These are phyloP conservation scores for Phaseolus lunatus DNA, from an alignment of 306 rosid species.

Conservation along the genomic window DNA sequence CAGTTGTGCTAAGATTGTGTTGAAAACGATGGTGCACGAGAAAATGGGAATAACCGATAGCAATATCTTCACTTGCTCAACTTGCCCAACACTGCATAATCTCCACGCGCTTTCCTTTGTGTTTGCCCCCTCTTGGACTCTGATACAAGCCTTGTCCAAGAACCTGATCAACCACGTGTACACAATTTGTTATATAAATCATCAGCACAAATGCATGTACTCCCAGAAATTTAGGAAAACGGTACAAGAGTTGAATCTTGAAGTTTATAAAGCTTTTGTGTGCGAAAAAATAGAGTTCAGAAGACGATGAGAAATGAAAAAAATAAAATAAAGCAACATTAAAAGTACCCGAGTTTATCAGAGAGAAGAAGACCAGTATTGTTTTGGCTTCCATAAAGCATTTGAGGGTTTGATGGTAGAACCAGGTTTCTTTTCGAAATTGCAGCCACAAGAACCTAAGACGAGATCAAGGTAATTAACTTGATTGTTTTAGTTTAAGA, in stretches of 20 bases:
- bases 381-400: slow-evolving; percentile 68
- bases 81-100: slow-evolving; percentile 74
- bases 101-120: slow-evolving; percentile 83
- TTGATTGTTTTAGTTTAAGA: slow-evolving; percentile 6
- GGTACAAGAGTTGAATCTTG: background rate
- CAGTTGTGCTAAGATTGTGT: slow-evolving; percentile 95
- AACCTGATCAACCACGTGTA: slow-evolving; percentile 55
- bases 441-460: slow-evolving; percentile 94
- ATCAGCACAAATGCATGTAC: background rate
- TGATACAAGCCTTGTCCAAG: slow-evolving; percentile 90
- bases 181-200: background rate
- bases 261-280: background rate
- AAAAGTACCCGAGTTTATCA: slow-evolving; percentile 69
- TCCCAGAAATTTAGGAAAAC: background rate
- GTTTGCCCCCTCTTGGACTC: slow-evolving; percentile 51
- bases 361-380: slow-evolving; percentile 47
- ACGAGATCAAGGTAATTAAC: background rate
- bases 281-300: background rate
- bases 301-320: background rate
- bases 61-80: slow-evolving; percentile 78
- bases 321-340: background rate
- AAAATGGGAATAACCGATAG: slow-evolving; percentile 85
- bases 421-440: slow-evolving; percentile 71
- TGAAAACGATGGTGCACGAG: slow-evolving; percentile 96
- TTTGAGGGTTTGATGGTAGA: slow-evolving; percentile 68